Evolutionary conservation across 768 basidiomycete species (phyloP), one percentile per base, ranked within the genome.

Genomic region (Pisolithus marmoratus): DNA sequence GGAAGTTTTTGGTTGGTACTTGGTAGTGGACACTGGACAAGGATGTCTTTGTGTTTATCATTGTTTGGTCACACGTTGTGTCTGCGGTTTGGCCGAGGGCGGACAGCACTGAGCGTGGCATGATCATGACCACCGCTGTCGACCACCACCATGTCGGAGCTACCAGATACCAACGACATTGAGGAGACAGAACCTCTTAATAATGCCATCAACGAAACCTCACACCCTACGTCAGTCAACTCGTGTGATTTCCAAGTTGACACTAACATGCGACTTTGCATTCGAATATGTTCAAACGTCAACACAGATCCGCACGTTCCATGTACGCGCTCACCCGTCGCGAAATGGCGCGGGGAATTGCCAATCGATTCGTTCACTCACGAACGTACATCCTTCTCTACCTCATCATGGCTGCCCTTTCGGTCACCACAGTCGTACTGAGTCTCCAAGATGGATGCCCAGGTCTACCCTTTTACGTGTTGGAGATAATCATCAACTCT

Each of bases 351-450:
- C 82, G 79, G 51, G 92, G 91, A 15, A 79, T 95, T 52, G 92
- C 93, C 24, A 94, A 92, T 67, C 81, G 90, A 51, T 91, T 94
- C 64, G 85, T 94, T 34, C 90, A 94, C 68, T 93, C 90, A 36
- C 77, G 86, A 56, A 81, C 81, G 40, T 95, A 95, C 64, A 91
- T 94, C 46, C 75, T 89, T 53, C 81, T 95, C 47, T 95, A 95
- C 70, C 82, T 95, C 29, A 82, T 70, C 51, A 93, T 95, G 91
- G 89, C 93, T 2, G 83, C 83, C 14, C 75, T 95, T 17, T 93
- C 90, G 2, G 80, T 90, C 47, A 84, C 90, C 8, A 94, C 93
- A 0, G 86, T 95, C 50, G 79, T 87, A 29, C 75, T 96, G 45
- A 91, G 89, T 65, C 67, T 94, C 51, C 78, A 81, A 41, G 84